Evolutionary conservation across 2,329 filamentous ascomycete genomes (phyloP), one percentile per base, ranked within the genome.

Genomic region (Neonectria magnoliae): DNA sequence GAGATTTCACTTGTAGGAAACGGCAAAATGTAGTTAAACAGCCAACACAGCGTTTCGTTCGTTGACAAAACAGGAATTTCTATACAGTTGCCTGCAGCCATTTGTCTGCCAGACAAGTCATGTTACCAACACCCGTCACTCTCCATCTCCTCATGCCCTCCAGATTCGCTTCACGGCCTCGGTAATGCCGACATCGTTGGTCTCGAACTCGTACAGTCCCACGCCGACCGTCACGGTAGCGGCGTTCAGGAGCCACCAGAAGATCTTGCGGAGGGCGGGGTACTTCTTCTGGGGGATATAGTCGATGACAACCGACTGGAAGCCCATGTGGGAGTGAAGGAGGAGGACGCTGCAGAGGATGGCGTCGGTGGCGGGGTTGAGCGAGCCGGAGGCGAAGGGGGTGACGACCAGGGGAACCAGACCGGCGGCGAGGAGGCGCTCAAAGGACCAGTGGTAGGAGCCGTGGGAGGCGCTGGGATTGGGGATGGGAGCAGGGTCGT

Each of bases 371-470:
- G 91, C 85, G 56, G 96, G 96, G 88, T 97, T 97, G 71, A 98
- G 86, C 42, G 93, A 93, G 76, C 94, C 94, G 65, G 93, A 90
- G 66, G 94, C 94, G 82, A 99, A 99, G 68, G 96, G 96, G 42
- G 94, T 91, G 71, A 98, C 85, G 68, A 91, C 93, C 70, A 99
- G 85, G 55, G 96, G 97, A 67, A 99, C 84, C 67, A 99, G 88
- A 60, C 89, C 91, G 62, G 88, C 91, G 62, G 93, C 91, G 73
- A 98, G 83, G 61, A 93, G 79, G 77, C 93, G 94, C 86, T 99
- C 96, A 76, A 97, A 97, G 65, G 92, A 93, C 96, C 96, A 99
- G 88, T 99, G 96, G 85, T 98, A 99, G 81, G 92, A 97, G 74
- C 96, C 96, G 83, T 99, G 93, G 60, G 89, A 84, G 45, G 95